Base-by-base conservation (phyloP, 2,329 filamentous ascomycete species). In the Blastomyces gilchristii region DNA sequence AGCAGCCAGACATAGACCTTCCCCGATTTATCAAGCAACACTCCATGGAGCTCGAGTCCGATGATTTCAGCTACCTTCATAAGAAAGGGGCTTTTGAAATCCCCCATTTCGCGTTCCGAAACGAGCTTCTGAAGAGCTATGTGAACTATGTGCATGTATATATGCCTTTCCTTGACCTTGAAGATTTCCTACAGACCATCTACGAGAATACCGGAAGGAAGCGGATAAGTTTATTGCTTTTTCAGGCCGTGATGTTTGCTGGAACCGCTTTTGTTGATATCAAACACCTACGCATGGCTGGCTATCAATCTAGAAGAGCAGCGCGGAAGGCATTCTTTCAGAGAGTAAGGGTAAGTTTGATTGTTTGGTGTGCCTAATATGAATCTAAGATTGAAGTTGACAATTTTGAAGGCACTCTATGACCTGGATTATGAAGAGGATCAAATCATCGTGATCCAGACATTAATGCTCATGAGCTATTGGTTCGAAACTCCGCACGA, bases 401-500 rank as follows among this genome's bases (percentile, higher is more conserved):
- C 54, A 25, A 16, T 41, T 50, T 63, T 25, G 60, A 56, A 66
- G 68, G 82, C 94, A 1, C 82, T 97, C 22, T 97, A 97, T 76
- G 92, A 97, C 73, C 94, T 96, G 68, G 92, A 97, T 75, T 96
- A 95, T 75, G 93, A 97, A 75, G 85, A 87, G 54, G 92, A 97
- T 74, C 89, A 91, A 60, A 87, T 97, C 63, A 85, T 91, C 28
- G 83, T 97, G 25, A 91, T 97, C 18, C 93, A 97, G 76, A 87
- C 90, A 4, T 81, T 97, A 31, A 81, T 97, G 31, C 82, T 97
- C 64, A 91, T 97, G 89, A 96, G 92, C 2, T 96, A 96, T 75
- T 97, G 93, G 89, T 97, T 97, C 74, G 92, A 97, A 76, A 96
- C 91, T 11, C 92, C 92, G 0, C 91, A 97, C 75, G 92, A 97